Percentiles rank a stretch among this genome's conserved stretches.
phyloP scores from a whole-genome alignment of 176 grass and related monocot species.

The Aegilops longissima region DNA sequence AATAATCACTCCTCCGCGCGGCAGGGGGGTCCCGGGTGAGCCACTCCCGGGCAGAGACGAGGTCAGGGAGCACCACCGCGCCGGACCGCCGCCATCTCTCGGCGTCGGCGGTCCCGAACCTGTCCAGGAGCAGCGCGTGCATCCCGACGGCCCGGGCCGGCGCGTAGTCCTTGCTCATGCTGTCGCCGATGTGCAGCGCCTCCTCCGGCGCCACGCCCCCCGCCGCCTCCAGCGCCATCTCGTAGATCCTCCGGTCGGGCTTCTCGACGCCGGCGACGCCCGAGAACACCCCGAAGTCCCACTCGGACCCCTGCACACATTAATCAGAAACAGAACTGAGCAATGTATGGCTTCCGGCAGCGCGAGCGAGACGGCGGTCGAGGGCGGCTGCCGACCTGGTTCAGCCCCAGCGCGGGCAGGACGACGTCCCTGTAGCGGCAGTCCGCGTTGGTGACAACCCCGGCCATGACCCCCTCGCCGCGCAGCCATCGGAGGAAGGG shows the following conservation, averaged over 20 bases:
- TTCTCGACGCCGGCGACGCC: conserved; percentile 72
- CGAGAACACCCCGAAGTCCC: conserved; percentile 58
- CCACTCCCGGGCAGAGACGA: conserved; percentile 62
- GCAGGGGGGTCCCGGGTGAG: conserved; percentile 19
- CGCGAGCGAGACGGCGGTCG: not conserved
- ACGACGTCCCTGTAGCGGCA: conserved; percentile 69
- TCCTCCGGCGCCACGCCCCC: conserved; percentile 53
- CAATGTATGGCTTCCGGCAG: not conserved
- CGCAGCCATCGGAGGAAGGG: conserved; percentile 69
- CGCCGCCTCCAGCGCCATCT: conserved; percentile 65
- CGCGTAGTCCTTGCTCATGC: conserved; percentile 76
- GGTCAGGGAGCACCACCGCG: conserved; percentile 69
- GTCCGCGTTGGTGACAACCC: conserved; percentile 78
- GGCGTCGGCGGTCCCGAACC: conserved; percentile 68
- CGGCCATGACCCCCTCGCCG: conserved; percentile 43
- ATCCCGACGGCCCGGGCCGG: conserved; percentile 65
- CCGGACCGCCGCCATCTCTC: conserved; percentile 58
- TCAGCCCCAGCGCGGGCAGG: conserved; percentile 65
- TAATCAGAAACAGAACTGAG: no score
- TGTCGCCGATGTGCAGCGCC: conserved; percentile 80
- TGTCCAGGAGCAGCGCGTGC: conserved; percentile 73
- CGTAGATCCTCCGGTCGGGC: conserved; percentile 69
- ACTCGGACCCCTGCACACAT: conserved; percentile 28
- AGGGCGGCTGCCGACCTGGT: conserved; percentile 19
- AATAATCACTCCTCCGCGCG: not conserved